Percentiles rank a stretch among this genome's conserved stretches.
These are phyloP conservation scores for Aspergillus heteromorphus DNA, from an alignment of 495 filamentous ascomycete genomes.

Conservation along the genomic window DNA sequence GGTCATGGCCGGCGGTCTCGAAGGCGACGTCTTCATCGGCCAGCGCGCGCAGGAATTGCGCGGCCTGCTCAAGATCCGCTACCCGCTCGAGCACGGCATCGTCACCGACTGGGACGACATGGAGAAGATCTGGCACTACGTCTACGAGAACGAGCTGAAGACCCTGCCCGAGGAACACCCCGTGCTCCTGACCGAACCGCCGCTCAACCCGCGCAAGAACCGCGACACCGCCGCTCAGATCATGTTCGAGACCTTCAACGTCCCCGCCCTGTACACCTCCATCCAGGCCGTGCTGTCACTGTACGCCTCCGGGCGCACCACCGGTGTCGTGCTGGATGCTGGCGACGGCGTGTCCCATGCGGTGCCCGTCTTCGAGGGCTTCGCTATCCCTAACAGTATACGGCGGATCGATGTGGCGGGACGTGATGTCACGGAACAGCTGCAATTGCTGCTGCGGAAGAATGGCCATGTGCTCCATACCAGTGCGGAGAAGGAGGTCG, in stretches of 20 bases:
- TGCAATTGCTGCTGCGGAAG: conserved; percentile 88
- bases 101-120: conserved; percentile 99
- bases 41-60: conserved; percentile 86
- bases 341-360: conserved; percentile 97
- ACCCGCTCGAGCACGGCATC: conserved; percentile 95
- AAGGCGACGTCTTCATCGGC: conserved; percentile 97
- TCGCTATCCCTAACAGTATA: conserved; percentile 93
- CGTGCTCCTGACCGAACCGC: conserved; percentile 92
- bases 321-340: conserved; percentile 90
- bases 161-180: conserved; percentile 98
- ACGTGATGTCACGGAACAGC: conserved; percentile 93
- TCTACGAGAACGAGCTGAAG: conserved; percentile 80
- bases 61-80: conserved; percentile 89
- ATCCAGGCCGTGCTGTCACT: conserved; percentile 96
- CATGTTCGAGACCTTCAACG: conserved; percentile 98
- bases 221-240: conserved; percentile 96
- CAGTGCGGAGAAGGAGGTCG: conserved; percentile 96
- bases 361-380: conserved; percentile 96
- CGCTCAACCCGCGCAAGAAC: conserved; percentile 92
- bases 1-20: conserved; percentile 89
- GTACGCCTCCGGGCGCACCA: conserved; percentile 94
- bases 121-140: conserved; percentile 97
- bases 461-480: conserved; percentile 94
- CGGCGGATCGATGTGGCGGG: conserved; percentile 94
- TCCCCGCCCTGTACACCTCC: conserved; percentile 91